phyloP scores from a whole-genome alignment of 1,284 basidiomycete genomes.

The Malassezia arunalokei region DNA sequence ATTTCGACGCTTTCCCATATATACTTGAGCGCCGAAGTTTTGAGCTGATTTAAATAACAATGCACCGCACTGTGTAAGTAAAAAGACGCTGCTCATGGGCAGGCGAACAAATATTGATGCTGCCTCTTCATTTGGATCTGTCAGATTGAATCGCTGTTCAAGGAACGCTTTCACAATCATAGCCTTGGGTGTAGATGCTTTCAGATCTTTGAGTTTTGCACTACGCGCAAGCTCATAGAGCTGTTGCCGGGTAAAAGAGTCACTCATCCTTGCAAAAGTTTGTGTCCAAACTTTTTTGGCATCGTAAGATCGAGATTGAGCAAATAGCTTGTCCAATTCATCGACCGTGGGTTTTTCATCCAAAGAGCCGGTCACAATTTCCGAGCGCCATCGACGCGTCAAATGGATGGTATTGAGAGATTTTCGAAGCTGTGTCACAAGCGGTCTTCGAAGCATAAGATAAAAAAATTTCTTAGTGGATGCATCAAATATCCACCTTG shows the following conservation, averaged over 20 bases:
- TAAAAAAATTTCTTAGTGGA: too few relatives aligned
- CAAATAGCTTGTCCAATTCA: not conserved
- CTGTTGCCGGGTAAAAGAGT: slow-evolving; percentile 12
- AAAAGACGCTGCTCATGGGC: slow-evolving; percentile 1
- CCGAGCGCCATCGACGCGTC: not conserved
- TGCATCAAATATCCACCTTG: too few relatives aligned
- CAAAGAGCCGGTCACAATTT: not conserved
- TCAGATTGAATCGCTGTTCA: slow-evolving; percentile 7
- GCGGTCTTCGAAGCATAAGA: too few relatives aligned
- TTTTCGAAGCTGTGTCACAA: too few relatives aligned
- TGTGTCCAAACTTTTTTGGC: not conserved
- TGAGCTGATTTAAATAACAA: not conserved
- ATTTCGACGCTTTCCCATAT: not conserved
- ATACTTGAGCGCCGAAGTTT: not conserved
- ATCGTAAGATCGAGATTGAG: not conserved
- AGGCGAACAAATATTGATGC: not conserved
- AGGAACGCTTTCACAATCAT: slow-evolving; percentile 5
- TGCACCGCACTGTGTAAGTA: not conserved
- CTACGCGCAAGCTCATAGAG: slow-evolving; percentile 7
- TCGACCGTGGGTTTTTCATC: slow-evolving; percentile 3
- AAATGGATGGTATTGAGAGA: too few relatives aligned
- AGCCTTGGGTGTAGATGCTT: not conserved
- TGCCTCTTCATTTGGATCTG: not conserved
- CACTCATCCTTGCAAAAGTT: not conserved
- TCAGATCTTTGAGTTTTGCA: not conserved